phyloP scores from a whole-genome alignment of 2,329 filamentous ascomycete genomes.

The Cryphonectria nitschkei region DNA sequence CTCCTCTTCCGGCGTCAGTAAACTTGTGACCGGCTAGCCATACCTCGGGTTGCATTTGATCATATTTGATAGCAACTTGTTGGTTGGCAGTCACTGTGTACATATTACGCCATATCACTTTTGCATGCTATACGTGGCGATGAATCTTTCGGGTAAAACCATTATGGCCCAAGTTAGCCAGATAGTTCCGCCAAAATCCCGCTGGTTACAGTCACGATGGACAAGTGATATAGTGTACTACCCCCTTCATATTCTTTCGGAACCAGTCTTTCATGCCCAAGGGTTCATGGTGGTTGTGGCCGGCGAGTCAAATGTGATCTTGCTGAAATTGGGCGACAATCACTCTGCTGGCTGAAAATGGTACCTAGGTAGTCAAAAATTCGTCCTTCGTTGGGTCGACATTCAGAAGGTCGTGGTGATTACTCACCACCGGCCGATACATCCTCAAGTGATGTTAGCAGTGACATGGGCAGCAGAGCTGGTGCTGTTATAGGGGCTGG shows the following conservation, averaged over 20 bases:
- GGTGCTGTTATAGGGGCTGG: too few species aligned
- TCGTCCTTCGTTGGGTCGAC: neutral
- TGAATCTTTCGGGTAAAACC: neutral
- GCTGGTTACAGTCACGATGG: neutral
- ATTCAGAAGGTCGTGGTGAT: neutral
- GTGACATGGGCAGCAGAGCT: neutral
- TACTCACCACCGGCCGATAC: neutral
- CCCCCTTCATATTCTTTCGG: neutral
- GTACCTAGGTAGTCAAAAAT: neutral
- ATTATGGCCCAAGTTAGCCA: neutral
- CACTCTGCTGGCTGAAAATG: neutral
- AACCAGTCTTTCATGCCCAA: neutral
- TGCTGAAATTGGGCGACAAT: neutral
- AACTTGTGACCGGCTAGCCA: neutral
- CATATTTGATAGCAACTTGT: neutral
- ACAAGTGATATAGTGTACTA: neutral
- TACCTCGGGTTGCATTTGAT: neutral
- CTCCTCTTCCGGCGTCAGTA: neutral
- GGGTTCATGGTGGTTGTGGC: neutral
- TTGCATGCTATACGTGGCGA: neutral
- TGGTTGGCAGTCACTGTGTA: neutral
- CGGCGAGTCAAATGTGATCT: neutral
- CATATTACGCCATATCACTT: neutral
- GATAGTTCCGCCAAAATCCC: conserved; percentile 3
- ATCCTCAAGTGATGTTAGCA: neutral